Conservation (phyloP, 495 filamentous ascomycete genomes). For the Hypoxylon perforatum region DNA sequence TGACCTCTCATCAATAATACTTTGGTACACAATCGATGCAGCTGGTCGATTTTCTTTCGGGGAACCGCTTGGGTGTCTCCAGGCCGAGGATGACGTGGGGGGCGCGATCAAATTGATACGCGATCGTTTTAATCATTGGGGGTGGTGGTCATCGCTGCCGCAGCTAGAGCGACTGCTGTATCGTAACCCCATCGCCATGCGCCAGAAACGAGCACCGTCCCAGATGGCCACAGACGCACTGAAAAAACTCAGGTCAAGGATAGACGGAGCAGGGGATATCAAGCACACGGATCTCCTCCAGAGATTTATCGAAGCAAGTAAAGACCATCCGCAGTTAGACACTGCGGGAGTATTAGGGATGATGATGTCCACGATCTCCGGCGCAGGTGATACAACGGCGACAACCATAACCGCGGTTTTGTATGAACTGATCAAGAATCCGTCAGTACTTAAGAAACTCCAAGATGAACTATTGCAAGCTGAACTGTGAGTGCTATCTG, state of each 20-base stretch:
- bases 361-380: constrained; percentile 60
- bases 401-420: constrained; percentile 62
- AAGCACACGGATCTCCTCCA: constrained; percentile 33
- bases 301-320: constrained; percentile 40
- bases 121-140: constrained; percentile 44
- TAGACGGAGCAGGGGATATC: background rate
- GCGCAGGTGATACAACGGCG: constrained; percentile 67
- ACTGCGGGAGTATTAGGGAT: constrained; percentile 51
- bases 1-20: constrained; percentile 29
- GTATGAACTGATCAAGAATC: constrained; percentile 63
- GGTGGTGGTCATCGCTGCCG: constrained; percentile 40
- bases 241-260: constrained; percentile 26
- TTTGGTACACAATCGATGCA: constrained; percentile 44
- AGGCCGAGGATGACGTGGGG: constrained; percentile 35
- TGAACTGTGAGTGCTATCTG: no score
- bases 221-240: constrained; percentile 27
- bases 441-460: constrained; percentile 55
- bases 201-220: constrained; percentile 21
- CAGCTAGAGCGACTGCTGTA: constrained; percentile 41
- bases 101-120: constrained; percentile 38
- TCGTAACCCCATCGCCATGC: constrained; percentile 42
- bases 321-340: constrained; percentile 45
- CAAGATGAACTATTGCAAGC: constrained; percentile 60
- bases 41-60: constrained; percentile 42
- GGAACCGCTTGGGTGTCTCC: constrained; percentile 36